These are phyloP conservation scores for Brettanomyces naardenensis DNA, from an alignment of 805 yeast genomes.

Conservation along the genomic window DNA sequence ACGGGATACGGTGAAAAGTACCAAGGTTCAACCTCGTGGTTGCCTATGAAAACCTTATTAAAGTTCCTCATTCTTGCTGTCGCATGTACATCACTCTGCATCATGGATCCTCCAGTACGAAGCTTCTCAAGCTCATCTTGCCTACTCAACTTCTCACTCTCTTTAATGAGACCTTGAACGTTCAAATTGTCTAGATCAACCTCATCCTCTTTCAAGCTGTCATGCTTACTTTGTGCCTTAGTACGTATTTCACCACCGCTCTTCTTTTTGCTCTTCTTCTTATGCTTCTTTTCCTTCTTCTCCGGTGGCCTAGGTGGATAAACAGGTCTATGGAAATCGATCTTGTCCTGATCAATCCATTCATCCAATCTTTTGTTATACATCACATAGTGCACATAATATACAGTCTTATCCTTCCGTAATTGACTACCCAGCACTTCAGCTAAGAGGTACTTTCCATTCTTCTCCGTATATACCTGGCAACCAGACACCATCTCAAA, in stretches of 20 bases:
- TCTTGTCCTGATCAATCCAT: conserved; percentile 72
- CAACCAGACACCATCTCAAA: conserved; percentile 67
- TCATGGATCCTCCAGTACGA: conserved; percentile 96
- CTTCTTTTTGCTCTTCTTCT: conserved; percentile 26
- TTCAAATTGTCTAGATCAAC: conserved; percentile 80
- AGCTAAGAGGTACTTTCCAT: conserved; percentile 71
- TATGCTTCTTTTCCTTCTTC: conserved; percentile 32
- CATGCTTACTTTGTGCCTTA: conserved; percentile 4
- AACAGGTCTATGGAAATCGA: conserved; percentile 65
- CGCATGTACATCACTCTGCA: conserved; percentile 73
- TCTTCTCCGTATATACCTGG: conserved; percentile 75
- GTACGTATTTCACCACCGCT: not conserved
- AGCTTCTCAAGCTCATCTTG: conserved; percentile 91
- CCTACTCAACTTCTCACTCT: conserved; percentile 66
- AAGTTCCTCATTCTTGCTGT: conserved; percentile 87
- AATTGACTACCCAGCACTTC: conserved; percentile 74
- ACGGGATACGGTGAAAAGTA: conserved; percentile 96
- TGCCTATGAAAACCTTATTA: conserved; percentile 73
- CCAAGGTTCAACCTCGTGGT: conserved; percentile 95
- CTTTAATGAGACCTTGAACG: conserved; percentile 67
- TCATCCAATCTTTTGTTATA: conserved; percentile 96
- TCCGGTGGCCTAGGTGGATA: conserved; percentile 57
- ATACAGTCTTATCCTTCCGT: conserved; percentile 69
- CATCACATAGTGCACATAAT: conserved; percentile 90
- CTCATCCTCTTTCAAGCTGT: conserved; percentile 41